These are phyloP conservation scores for Zoysia japonica DNA, from an alignment of 176 grass and related monocot genomes.

Conservation along the genomic window DNA sequence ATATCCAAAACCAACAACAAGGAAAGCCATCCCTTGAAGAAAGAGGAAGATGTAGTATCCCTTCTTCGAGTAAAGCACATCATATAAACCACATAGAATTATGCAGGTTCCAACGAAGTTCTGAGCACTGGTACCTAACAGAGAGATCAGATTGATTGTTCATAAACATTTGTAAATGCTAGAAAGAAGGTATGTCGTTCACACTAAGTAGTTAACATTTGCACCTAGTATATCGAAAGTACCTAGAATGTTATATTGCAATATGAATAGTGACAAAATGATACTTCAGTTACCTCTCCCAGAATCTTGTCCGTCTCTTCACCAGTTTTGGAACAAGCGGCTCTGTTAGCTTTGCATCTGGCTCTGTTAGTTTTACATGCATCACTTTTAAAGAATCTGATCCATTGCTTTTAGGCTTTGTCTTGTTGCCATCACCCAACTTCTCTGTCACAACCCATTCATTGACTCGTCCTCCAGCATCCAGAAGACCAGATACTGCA, in stretches of 20 bases:
- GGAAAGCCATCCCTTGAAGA: constrained; percentile 68
- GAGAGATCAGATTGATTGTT: not conserved
- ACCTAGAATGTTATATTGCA: not conserved
- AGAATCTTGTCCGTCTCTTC: constrained; percentile 53
- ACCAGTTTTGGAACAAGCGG: constrained; percentile 43
- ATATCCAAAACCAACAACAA: constrained; percentile 72
- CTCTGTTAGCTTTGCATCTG: constrained; percentile 44
- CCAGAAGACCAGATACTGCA: constrained; percentile 63
- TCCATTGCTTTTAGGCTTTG: constrained; percentile 51
- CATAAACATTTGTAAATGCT: constrained; percentile 31
- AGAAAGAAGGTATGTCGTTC: not conserved
- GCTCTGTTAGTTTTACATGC: constrained; percentile 48
- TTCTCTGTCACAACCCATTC: constrained; percentile 98
- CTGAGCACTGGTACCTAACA: constrained; percentile 69
- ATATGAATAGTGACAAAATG: constrained; percentile 7
- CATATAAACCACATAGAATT: constrained; percentile 69
- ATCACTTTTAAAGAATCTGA: constrained; percentile 51
- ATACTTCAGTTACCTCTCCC: constrained; percentile 52
- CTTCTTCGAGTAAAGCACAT: constrained; percentile 58
- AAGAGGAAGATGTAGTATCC: constrained; percentile 84
- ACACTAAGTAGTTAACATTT: not conserved
- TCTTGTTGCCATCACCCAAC: constrained; percentile 68
- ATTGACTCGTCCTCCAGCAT: constrained; percentile 78
- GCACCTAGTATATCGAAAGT: not conserved
- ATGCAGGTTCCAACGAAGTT: constrained; percentile 68